Base-by-base conservation (phyloP, 495 filamentous ascomycete species). In the Aspergillus ostianus region DNA sequence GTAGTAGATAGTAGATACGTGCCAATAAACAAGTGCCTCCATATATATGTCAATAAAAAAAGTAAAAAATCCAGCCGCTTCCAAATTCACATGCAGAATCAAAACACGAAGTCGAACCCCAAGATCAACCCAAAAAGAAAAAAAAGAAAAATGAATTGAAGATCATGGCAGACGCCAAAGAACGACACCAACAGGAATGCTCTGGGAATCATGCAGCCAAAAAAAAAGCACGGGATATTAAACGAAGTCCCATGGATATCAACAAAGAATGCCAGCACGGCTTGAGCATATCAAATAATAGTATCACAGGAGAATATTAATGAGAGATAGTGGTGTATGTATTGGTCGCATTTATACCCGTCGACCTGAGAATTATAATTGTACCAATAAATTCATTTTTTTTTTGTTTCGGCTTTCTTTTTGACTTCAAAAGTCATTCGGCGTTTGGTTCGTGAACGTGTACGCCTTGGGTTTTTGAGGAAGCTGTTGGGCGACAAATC, bases 381-480 rank as follows among this genome's bases (percentile, higher is more conserved):
- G 20, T 30, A 12, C 23, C 2, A 18, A 48, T 8, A n/a, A 21
- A 48, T 18, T 21, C 46, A 4, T 7, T 52, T 23, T 15, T 21
- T 7, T 52, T 23, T 15, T 20, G n/a, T n/a, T n/a, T 18, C 20
- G 8, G n/a, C 0, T 57, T 55, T 55, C 20, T 51, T 15, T 51
- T 48, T 18, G 12, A 36, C 32, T 53, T 44, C 12, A 57, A 57
- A 79, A 80, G 63, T 77, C 67, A 55, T 64, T 73, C 36, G 73
- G 70, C 23, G 77, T 76, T 54, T 70, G 65, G 59, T 79, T 77
- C 59, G 74, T 72, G 65, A 81, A 81, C 30, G 73, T 73, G 54
- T 77, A 82, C 26, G 67, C 72, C 63, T 77, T 77, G 13, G 73
- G 70, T 58, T 73, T 73, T 45, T 77, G 74, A 20, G 70, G 64